Evolutionary conservation across 192 early-diverging fungal genomes (phyloP), one percentile per base, ranked within the genome.

Genomic region (Dimargaris xerosporica): DNA sequence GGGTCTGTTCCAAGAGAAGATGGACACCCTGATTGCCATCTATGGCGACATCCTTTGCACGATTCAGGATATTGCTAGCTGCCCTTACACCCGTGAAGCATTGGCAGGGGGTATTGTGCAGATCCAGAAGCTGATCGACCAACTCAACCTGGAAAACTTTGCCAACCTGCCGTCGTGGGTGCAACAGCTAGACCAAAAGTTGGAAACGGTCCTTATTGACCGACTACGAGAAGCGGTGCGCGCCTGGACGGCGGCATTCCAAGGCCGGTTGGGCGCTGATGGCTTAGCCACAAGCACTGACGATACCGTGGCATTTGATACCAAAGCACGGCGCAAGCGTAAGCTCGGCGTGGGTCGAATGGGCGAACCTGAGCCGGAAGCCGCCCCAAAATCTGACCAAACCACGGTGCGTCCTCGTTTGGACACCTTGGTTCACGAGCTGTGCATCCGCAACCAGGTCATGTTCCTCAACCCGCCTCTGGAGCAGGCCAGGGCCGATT

Each of bases 401-500:
- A 28, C 29, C 29, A 19, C 28, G 10, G 54, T 56, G 54, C 29
- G 28, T 10, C 58, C 58, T 10, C 64, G 72, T 43, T 73, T 93
- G 25, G 77, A 85, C 55, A 69, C 79, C 9, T 73, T 90, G 43
- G 79, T 94, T 13, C 92, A 96, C 61, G 90, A 95, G 72, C 77
- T 98, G 61, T 78, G 84, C 31, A 85, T 98, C 67, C 80, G 80
- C 63, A 93, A 99, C 80, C 95, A 98, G 75, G 81, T 90, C 66
- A 95, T 99, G 87, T 95, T 84, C 67, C 71, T 99, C 29, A 87
- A 96, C 60, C 97, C 97, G 44, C 93, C 97, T 39, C 75, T 99
- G 28, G 94, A 99, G 71, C 79, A 90, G 61, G 94, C 97, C 0
- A 84, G 95, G 25, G 83, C 82, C 12, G 80, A 83, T 41, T 96